Conservation (phyloP, 2,329 filamentous ascomycete species). For the Diatrype stigma region DNA sequence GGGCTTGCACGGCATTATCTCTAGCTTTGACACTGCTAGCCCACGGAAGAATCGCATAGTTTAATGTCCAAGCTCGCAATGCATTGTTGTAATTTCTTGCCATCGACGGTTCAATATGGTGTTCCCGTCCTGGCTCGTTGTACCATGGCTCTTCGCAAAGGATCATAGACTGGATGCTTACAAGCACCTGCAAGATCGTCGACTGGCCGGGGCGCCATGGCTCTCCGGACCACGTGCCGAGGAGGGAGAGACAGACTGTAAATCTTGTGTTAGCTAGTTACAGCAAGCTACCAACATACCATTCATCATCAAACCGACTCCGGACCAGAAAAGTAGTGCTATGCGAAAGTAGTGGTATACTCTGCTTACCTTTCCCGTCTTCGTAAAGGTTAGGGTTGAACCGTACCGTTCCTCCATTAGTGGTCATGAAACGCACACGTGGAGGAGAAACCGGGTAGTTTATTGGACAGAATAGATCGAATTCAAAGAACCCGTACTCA, state of each 20-base stretch:
- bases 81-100: slow-evolving; percentile 27
- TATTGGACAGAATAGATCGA: slow-evolving; percentile 42
- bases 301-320: no score
- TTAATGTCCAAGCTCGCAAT: slow-evolving; percentile 23
- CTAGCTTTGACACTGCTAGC: no score
- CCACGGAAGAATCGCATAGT: slow-evolving; percentile 22
- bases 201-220: slow-evolving; percentile 42
- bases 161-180: slow-evolving; percentile 57
- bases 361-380: slow-evolving; percentile 39
- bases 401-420: slow-evolving; percentile 31
- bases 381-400: slow-evolving; percentile 52
- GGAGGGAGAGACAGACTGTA: slow-evolving; percentile 45
- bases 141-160: slow-evolving; percentile 49
- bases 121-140: slow-evolving; percentile 47
- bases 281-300: no score
- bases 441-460: slow-evolving; percentile 42
- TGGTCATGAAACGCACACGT: slow-evolving; percentile 38
- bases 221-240: slow-evolving; percentile 45
- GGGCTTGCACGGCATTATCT: neutral
- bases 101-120: slow-evolving; percentile 2
- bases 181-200: slow-evolving; percentile 46
- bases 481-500: slow-evolving; percentile 51
- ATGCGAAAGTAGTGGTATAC: neutral
- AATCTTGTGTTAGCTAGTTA: neutral
- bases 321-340: no score